Base-by-base conservation (phyloP, 306 rosid species). In the Quercus berberidifolia region DNA sequence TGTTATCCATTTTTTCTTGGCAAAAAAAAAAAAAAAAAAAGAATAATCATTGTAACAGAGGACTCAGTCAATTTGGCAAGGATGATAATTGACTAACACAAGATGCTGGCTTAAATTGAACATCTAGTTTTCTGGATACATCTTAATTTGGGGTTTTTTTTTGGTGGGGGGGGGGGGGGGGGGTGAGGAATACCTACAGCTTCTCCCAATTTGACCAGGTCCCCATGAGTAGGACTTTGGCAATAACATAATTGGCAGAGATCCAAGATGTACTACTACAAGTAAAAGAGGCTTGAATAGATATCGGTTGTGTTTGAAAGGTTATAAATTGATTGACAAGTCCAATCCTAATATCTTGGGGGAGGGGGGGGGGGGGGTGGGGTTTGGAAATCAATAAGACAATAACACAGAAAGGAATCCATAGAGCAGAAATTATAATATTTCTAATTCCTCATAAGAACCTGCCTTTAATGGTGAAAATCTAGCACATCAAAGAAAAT, bases 161-260 rank as follows among this genome's bases (percentile, higher is more conserved):
- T 21, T 21, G 23, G 28, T 1, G 51, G 51, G 51, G 51, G 0
- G 2, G 52, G 52, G 15, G 52, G 4, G 0, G 4, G 4, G 4
- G 54, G 14, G 14, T 4, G 52, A 13, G 54, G 54, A 60, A 60
- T 4, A 49, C 73, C 77, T 21, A 63, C 20, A 65, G 9, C 69
- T 56, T 74, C 33, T 74, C 78, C 69, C 55, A 74, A 56, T 35
- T 74, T n/a, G 15, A 74, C 69, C n/a, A 74, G 17, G n/a, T 56
- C 19, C 18, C n/a, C n/a, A 30, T 74, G 20, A 74, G 65, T 55
- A n/a, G 67, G 52, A 56, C 65, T 74, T 23, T 5, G 1, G 52
- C 13, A 52, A 55, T 18, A 55, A 54, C 52, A 74, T 74, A 54
- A 74, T 56, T 52, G 2, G 8, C 38, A 33, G 38, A 33, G 38